Base-by-base conservation (phyloP, 768 basidiomycete genomes). In the Leccinum disarticulatum region DNA sequence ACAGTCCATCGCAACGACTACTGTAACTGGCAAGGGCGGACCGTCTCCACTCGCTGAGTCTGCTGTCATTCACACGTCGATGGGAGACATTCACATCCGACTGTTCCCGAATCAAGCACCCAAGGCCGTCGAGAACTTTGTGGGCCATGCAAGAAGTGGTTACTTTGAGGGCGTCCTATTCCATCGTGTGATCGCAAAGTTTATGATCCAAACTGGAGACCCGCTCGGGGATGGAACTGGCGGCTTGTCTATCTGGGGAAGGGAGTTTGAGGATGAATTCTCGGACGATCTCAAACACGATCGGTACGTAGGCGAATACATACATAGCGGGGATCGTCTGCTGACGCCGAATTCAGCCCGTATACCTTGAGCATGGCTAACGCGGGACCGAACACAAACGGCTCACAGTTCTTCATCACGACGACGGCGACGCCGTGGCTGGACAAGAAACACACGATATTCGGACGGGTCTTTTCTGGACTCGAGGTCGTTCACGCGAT, bases 321-420 rank as follows among this genome's bases (percentile, higher is more conserved):
- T 25, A 27, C 31, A 19, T 10, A 47, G 47, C 22, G 17, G 47
- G 52, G 4, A 28, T 35, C 30, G 9, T 33, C n/a, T 51, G 27
- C 41, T 66, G 4, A 71, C 47, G 38, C 22, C 25, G 11, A 47
- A 11, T 62, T 22, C 61, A 94, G 93, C 56, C 96, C 97, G 0
- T 98, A 98, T 70, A 96, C 92, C 4, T 81, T 98, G 57, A 94
- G 92, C 68, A 96, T 97, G 95, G 93, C 93, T 8, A 95, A 95
- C 68, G 91, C 91, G 6, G 95, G 95, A 4, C 87, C 92, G 7
- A 77, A 76, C 49, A 97, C 95, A 36, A 98, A 98, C 70, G 96
- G 95, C 0, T 95, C 92, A 2, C 96, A 99, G 70, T 99, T 98
- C 80, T 99, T 98, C 78, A 93, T 98, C 71, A 98, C 95, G 8